Conservation (phyloP, 805 yeast species). For the Jamesozyma lodderae region DNA sequence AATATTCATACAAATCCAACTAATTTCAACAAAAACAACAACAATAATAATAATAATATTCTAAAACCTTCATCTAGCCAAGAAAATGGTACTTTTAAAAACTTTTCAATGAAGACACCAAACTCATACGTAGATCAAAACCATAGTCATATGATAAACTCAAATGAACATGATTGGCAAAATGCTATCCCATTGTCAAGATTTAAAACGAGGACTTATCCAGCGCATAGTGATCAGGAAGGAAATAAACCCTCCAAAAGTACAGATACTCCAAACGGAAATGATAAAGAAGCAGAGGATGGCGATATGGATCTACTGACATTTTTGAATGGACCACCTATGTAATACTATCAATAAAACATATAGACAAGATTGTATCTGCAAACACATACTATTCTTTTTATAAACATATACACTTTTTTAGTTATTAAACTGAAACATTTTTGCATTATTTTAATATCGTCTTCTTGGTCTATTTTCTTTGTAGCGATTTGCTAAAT, state of each 20-base stretch:
- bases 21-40: constrained; percentile 1
- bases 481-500: too few species aligned
- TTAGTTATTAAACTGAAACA: too few species aligned
- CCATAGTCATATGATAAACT: too few species aligned
- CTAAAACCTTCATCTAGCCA: neutral
- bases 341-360: neutral
- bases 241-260: neutral
- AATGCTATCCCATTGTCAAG: too few species aligned
- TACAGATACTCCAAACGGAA: neutral
- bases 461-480: too few species aligned
- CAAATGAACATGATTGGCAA: too few species aligned
- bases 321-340: constrained; percentile 19
- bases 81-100: neutral
- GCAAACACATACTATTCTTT: too few species aligned
- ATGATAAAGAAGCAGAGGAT: constrained; percentile 3
- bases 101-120: neutral
- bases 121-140: too few species aligned
- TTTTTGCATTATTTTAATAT: too few species aligned
- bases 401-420: too few species aligned
- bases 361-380: too few species aligned
- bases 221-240: neutral
- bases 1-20: neutral
- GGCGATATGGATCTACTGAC: constrained; percentile 20
- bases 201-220: neutral
- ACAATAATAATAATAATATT: neutral